Base-by-base conservation (phyloP, 1,284 basidiomycete species). In the Singerocomus rubriflavus region DNA sequence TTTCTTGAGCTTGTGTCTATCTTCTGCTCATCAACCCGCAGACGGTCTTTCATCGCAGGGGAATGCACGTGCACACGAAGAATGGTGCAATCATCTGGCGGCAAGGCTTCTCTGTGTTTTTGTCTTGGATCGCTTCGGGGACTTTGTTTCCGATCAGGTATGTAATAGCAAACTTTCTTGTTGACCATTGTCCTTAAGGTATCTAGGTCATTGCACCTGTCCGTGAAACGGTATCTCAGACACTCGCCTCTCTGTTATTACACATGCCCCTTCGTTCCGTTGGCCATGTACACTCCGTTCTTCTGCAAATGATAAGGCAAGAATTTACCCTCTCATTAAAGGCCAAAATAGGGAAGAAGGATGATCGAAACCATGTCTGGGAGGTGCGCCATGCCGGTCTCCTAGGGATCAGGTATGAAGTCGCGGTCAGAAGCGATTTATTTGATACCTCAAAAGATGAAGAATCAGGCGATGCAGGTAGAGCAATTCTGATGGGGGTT, bases 341-440 rank as follows among this genome's bases (percentile, higher is more conserved):
- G 66, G 46, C 73, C 61, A 55, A 72, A 68, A 62, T 68, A 64
- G 59, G 72, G 61, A 62, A 66, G 58, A 65, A 72, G 60, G 69
- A 72, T 52, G 67, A 74, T 47, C 83, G 51, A 72, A 75, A 74
- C 38, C 93, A 97, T 69, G 83, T 95, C 5, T 99, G 97, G 97
- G 93, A 99, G 71, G 90, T 99, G 44, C 80, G 97, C 44, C 97
- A 99, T 73, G 96, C 97, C 3, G 97, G 97, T 30, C 72, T 99
- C 48, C 79, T 99, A 4, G 97, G 97, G 1, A 84, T 99, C 69
- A 98, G 97, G 72, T 99, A 99, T 68, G 92, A 98, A 68, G 94
- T 99, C 29, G 94, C 95, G 11, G 94, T 98, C 25, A 77, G 94
- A 59, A 81, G 78, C 47, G 93, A 97, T 65, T 71, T 97, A 30